Conservation (phyloP, 2,329 filamentous ascomycete genomes). For the Myriosclerotinia scirpicola region DNA sequence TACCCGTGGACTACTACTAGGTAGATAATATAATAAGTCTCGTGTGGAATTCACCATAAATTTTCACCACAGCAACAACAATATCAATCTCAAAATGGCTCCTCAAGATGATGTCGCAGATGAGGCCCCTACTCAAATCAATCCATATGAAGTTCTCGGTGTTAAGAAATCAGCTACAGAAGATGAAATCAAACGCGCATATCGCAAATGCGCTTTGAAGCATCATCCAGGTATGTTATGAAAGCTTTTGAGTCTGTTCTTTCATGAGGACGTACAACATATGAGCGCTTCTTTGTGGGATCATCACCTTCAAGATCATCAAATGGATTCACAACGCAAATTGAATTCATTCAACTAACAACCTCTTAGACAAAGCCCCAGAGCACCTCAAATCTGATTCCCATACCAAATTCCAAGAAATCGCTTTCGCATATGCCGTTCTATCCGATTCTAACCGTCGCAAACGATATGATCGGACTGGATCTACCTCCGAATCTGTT, state of each 20-base stretch:
- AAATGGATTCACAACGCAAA: background rate
- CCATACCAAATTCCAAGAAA: constrained; percentile 79
- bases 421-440: constrained; percentile 92
- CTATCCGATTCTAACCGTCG: constrained; percentile 81
- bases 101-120: constrained; percentile 34
- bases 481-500: constrained; percentile 81
- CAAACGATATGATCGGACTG: constrained; percentile 84
- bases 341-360: constrained; percentile 23
- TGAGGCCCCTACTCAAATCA: constrained; percentile 45
- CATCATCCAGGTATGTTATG: constrained; percentile 71
- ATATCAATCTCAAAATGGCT: constrained; percentile 22
- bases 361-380: constrained; percentile 68
- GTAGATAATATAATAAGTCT: background rate
- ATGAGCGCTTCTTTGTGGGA: background rate
- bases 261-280: background rate
- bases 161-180: constrained; percentile 69
- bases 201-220: constrained; percentile 85
- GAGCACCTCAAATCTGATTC: constrained; percentile 68
- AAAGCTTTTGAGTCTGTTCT: constrained; percentile 21
- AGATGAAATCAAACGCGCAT: constrained; percentile 83
- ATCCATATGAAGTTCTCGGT: constrained; percentile 79
- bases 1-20: too few species aligned
- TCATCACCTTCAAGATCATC: background rate
- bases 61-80: background rate
- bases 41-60: background rate